Conservation (phyloP, 2,329 filamentous ascomycete genomes). For the Aspergillus pseudoterreus region DNA sequence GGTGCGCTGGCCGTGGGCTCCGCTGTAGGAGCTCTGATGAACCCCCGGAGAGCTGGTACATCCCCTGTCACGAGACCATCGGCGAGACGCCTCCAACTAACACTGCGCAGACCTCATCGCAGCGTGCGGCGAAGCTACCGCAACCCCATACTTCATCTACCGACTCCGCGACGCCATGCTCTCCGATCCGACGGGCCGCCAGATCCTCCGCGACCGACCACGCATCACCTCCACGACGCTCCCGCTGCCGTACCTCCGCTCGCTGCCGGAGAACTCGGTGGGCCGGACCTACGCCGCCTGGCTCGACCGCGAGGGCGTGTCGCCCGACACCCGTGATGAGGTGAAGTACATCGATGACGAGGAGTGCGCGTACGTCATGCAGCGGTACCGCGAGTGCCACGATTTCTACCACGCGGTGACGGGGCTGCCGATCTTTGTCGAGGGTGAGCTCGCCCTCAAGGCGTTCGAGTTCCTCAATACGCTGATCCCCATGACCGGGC, state of each 20-base stretch:
- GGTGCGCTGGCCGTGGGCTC: slow-evolving; percentile 64
- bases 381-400: slow-evolving; percentile 94
- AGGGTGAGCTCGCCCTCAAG: slow-evolving; percentile 96
- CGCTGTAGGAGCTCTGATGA: slow-evolving; percentile 58
- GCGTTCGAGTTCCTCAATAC: slow-evolving; percentile 97
- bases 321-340: slow-evolving; percentile 76
- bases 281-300: slow-evolving; percentile 80
- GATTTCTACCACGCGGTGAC: slow-evolving; percentile 97
- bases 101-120: slow-evolving; percentile 75
- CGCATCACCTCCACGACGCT: slow-evolving; percentile 74
- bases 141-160: slow-evolving; percentile 91
- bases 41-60: slow-evolving; percentile 75
- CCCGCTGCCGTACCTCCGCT: slow-evolving; percentile 66
- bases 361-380: slow-evolving; percentile 98
- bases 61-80: neutral
- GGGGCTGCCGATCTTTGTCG: slow-evolving; percentile 83
- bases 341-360: slow-evolving; percentile 92
- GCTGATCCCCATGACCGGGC: slow-evolving; percentile 86
- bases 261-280: slow-evolving; percentile 68
- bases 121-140: slow-evolving; percentile 87
- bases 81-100: neutral
- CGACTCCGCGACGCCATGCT: slow-evolving; percentile 93
- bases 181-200: slow-evolving; percentile 72
- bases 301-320: slow-evolving; percentile 92
- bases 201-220: slow-evolving; percentile 85